Evolutionary conservation across 495 filamentous ascomycete species (phyloP).

Genomic region (Cercophora newfieldiana): DNA sequence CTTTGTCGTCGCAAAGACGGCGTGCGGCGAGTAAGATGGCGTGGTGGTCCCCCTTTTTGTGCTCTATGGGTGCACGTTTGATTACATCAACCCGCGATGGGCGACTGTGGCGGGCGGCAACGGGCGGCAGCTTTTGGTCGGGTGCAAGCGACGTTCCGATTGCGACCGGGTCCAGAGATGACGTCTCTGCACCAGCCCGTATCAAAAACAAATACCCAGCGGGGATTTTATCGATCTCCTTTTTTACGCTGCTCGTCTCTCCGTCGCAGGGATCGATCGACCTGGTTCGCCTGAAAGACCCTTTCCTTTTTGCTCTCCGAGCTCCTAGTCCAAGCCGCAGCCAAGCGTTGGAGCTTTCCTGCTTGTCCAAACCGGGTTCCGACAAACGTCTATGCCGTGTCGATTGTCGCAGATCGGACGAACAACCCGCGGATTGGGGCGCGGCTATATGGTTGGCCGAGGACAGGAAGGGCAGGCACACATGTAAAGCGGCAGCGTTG

Average conservation of each 20-base stretch:
- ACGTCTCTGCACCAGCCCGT: neutral
- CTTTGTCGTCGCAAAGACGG: slow-evolving; percentile 3
- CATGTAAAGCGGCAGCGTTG: neutral
- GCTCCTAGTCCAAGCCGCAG: neutral
- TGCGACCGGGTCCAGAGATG: neutral
- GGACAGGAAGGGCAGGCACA: neutral
- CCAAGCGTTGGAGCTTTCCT: slow-evolving; percentile 1
- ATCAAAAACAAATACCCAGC: neutral
- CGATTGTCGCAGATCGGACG: slow-evolving; percentile 30
- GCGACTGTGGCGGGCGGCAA: slow-evolving; percentile 14
- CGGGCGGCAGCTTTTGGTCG: slow-evolving; percentile 1
- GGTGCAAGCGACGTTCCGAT: neutral
- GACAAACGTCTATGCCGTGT: slow-evolving; percentile 21
- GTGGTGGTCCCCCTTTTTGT: slow-evolving; percentile 2
- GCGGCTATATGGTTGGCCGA: slow-evolving; percentile 20
- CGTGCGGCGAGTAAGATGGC: slow-evolving; percentile 13
- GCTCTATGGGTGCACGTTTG: slow-evolving; percentile 12
- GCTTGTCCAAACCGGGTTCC: slow-evolving; percentile 18
- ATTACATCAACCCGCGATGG: slow-evolving; percentile 14
- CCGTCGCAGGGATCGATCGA: neutral
- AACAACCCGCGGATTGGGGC: slow-evolving; percentile 24
- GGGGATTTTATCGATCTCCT: neutral
- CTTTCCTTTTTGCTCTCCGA: slow-evolving; percentile 8
- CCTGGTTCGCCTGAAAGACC: neutral
- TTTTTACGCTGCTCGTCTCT: neutral